Evolutionary conservation across 2,329 filamentous ascomycete genomes (phyloP), one percentile per base, ranked within the genome.

Genomic region (Ascosphaera aggregata): DNA sequence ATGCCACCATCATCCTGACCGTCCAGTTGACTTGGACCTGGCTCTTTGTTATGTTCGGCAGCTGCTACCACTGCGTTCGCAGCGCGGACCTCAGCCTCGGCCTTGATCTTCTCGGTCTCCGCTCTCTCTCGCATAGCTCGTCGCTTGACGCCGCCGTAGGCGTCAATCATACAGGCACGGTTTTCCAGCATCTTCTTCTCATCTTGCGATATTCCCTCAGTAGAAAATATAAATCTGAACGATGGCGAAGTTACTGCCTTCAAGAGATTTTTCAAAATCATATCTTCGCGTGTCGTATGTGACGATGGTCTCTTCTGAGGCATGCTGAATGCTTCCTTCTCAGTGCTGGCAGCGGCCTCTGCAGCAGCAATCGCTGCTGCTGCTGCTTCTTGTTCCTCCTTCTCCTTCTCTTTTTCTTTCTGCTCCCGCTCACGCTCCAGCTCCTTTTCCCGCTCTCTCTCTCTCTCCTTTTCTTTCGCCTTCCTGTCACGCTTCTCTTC

Each of bases 131-230:
- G 76, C 66, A 82, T 75, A 1, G 73, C 70, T 42, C 78, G 74
- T 47, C 86, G 73, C 57, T 82, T 89, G 41, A 76, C 74, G 24
- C 85, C 85, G 39, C 85, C 85, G 40, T 73, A 71, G 1, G 73
- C 63, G 51, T 95, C 85, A 46, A 94, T 86, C 40, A 95, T 62
- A 1, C 78, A 80, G 1, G 84, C 84, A 41, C 72, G 75, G 17
- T 65, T 64, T 36, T 62, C 61, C 39, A 71, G 64, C 8, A 66
- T 54, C 42, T 64, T 60, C 36, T 66, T 46, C 32, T 69, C 63
- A 27, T 70, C 62, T 36, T 60, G 48, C 16, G 57, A 51, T 40
- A 67, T 46, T 40, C 47, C 61, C 43, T 54, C 51, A 9, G 59
- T 52, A 9, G 66, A 67, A 46, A 71, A 73, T 3, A 62, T 51